A percentile compares a stretch with the other conserved stretches of the same genome.
Conservation (phyloP, 164 flowering plant genomes). For the grape (Vitis vinifera) region DNA sequence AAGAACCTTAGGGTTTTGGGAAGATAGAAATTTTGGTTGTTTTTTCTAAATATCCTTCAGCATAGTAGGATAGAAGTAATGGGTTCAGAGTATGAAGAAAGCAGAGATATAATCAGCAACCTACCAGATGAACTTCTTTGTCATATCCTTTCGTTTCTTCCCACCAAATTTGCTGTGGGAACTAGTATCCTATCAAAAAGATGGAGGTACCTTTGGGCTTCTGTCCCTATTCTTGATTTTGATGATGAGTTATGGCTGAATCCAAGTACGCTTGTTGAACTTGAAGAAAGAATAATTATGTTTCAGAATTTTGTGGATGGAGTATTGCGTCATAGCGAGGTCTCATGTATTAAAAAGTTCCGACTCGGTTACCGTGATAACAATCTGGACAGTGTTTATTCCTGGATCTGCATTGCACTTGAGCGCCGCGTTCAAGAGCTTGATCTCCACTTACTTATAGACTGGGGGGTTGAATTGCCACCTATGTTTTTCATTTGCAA, state of each 20-base stretch:
- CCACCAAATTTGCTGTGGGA: background rate
- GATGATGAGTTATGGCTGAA: background rate
- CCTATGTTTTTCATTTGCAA: slow-evolving; percentile 8
- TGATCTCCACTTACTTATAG: slow-evolving; percentile 6
- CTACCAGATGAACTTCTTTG: background rate
- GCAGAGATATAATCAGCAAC: background rate
- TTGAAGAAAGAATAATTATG: background rate
- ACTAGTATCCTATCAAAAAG: background rate
- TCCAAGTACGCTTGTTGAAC: too few relatives aligned
- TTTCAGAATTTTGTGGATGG: slow-evolving; percentile 3
- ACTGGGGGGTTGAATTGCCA: slow-evolving; percentile 7
- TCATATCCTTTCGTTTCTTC: slow-evolving; percentile 1
- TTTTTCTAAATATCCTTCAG: too few relatives aligned
- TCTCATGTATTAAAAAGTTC: background rate
- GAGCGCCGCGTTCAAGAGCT: background rate
- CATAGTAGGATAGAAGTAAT: too few relatives aligned
- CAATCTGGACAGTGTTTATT: background rate
- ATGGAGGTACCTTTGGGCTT: background rate
- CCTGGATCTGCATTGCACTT: too few relatives aligned
- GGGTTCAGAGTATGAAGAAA: too few relatives aligned
- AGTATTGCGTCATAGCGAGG: background rate
- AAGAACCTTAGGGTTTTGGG: too few relatives aligned
- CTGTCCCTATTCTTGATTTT: background rate
- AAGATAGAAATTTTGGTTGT: too few relatives aligned
- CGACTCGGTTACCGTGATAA: background rate